Percentiles rank a stretch among this genome's conserved stretches.
Evolutionary conservation across 148 eudicot genomes (phyloP).

Genomic region (Tetragonia tetragonoides): DNA sequence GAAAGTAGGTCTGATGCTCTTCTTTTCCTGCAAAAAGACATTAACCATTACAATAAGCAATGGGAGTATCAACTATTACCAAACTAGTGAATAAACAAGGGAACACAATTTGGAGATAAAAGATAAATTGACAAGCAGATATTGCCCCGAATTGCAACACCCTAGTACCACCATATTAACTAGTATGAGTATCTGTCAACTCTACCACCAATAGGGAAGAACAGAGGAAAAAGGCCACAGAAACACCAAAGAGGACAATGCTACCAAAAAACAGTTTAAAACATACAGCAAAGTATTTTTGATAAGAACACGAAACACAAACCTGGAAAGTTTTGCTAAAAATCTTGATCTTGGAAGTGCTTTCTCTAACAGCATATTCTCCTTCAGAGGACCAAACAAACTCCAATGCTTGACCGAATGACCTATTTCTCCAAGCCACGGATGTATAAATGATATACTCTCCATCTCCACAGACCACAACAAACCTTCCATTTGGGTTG

Average conservation of each 20-base stretch:
- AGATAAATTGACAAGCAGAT: background rate
- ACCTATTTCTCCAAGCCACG: constrained; percentile 93
- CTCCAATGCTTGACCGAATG: constrained; percentile 94
- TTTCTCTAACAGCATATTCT: constrained; percentile 96
- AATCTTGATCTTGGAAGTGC: constrained; percentile 93
- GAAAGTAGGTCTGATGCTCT: constrained; percentile 87
- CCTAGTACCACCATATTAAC: background rate
- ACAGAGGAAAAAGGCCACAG: background rate
- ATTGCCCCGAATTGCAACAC: background rate
- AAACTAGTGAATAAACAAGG: background rate
- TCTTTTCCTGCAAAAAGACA: constrained; percentile 72
- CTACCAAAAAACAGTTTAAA: background rate
- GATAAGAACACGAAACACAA: constrained; percentile 20
- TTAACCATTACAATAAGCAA: constrained; percentile 15
- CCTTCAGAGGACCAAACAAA: constrained; percentile 95
- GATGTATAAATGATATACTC: constrained; percentile 89
- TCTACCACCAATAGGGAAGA: background rate
- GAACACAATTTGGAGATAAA: background rate
- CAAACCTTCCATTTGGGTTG: constrained; percentile 99
- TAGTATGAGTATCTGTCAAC: background rate
- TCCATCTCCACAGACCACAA: constrained; percentile 97
- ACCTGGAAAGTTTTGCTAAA: constrained; percentile 91
- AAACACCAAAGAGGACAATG: background rate
- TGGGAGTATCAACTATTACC: background rate
- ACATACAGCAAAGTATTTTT: background rate